Percentiles rank a stretch among this genome's conserved stretches.
Evolutionary conservation across 257 asterid species (phyloP).

Genomic region (Petunia axillaris): DNA sequence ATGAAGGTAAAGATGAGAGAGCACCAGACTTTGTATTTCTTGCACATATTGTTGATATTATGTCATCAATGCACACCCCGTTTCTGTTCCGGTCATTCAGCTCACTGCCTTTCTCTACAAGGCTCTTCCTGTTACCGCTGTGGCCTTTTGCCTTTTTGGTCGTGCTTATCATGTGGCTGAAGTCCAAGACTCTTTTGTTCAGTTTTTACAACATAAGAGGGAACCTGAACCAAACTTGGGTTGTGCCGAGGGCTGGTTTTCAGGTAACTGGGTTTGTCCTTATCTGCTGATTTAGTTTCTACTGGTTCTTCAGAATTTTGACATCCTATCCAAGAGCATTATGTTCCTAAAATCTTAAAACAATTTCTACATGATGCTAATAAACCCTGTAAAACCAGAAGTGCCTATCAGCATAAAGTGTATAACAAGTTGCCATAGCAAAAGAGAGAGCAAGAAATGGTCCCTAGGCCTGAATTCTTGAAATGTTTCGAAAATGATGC

Average conservation of each 20-base stretch:
- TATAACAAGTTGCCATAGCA: not conserved
- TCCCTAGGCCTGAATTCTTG: not conserved
- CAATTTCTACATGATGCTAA: not conserved
- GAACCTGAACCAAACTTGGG: constrained; percentile 75
- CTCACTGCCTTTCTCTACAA: constrained; percentile 65
- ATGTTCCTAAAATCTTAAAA: not conserved
- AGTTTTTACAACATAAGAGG: constrained; percentile 80
- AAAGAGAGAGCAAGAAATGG: not conserved
- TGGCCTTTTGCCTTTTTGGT: constrained; percentile 66
- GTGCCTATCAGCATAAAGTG: not conserved
- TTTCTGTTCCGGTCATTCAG: constrained; percentile 76
- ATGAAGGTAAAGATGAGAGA: constrained; percentile 55
- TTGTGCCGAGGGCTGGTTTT: constrained; percentile 87
- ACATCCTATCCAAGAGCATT: not conserved
- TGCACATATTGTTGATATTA: constrained; percentile 79
- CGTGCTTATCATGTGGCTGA: constrained; percentile 87
- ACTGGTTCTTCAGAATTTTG: not conserved
- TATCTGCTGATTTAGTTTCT: not conserved
- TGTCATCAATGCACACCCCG: constrained; percentile 75
- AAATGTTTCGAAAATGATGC: not conserved
- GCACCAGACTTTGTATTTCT: constrained; percentile 95
- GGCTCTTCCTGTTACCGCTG: constrained; percentile 69
- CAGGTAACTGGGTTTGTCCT: constrained; percentile 50
- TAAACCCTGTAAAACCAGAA: not conserved
- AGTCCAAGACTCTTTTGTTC: constrained; percentile 72